These are phyloP conservation scores for Candida tropicalis DNA, from an alignment of 1,139 yeast species.

Conservation along the genomic window DNA sequence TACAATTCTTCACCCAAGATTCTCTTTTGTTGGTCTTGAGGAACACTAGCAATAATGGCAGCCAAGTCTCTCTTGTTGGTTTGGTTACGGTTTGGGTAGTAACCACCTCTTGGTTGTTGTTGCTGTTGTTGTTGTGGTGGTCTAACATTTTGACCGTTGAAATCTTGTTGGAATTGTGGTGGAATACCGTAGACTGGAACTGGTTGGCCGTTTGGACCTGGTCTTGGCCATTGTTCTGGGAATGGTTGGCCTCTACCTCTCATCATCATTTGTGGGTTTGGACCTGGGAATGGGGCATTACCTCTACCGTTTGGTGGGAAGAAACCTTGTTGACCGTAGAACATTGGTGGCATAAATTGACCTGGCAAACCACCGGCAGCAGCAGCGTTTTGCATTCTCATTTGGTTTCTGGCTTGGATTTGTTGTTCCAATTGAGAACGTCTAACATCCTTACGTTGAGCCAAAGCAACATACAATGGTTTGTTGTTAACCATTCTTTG, in stretches of 20 bases:
- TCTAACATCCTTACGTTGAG: constrained; percentile 98
- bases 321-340: constrained; percentile 87
- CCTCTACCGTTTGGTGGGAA: constrained; percentile 83
- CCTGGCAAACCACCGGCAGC: constrained; percentile 90
- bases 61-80: constrained; percentile 43
- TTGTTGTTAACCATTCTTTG: constrained; percentile 94
- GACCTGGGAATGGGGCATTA: constrained; percentile 77
- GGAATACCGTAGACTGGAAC: constrained; percentile 81
- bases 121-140: constrained; percentile 23
- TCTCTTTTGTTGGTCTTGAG: constrained; percentile 93
- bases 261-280: constrained; percentile 89
- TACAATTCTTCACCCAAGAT: constrained; percentile 96
- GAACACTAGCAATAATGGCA: constrained; percentile 62
- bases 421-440: constrained; percentile 97
- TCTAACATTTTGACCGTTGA: constrained; percentile 29
- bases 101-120: constrained; percentile 37
- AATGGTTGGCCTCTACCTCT: constrained; percentile 70
- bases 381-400: constrained; percentile 96
- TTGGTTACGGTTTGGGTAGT: constrained; percentile 44
- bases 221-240: constrained; percentile 64
- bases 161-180: constrained; percentile 52
- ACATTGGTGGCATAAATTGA: constrained; percentile 95
- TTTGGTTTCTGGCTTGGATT: constrained; percentile 96
- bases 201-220: constrained; percentile 81
- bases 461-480: constrained; percentile 98